Conservation (phyloP, 2,329 filamentous ascomycete genomes). For the Stachybotrys chlorohalonatus region DNA sequence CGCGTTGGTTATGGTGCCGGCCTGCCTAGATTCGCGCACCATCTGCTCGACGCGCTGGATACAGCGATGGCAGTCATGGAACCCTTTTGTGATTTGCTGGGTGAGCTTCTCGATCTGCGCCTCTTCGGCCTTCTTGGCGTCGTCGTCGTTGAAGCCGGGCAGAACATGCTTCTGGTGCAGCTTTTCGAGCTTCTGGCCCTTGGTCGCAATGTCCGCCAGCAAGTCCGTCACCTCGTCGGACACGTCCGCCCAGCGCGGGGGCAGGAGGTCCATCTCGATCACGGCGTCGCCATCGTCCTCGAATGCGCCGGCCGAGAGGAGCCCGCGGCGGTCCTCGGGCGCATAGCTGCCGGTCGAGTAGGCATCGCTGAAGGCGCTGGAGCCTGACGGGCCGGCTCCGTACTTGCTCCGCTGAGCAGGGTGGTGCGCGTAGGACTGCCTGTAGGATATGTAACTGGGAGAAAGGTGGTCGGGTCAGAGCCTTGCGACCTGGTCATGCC, state of each 20-base stretch:
- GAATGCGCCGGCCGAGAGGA: slow-evolving; percentile 72
- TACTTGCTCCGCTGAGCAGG: slow-evolving; percentile 77
- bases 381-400: slow-evolving; percentile 36
- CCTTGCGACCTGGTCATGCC: slow-evolving; percentile 5
- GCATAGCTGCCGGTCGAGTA: slow-evolving; percentile 40
- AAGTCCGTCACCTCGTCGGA: slow-evolving; percentile 87
- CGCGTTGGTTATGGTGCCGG: slow-evolving; percentile 64
- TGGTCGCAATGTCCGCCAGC: slow-evolving; percentile 69
- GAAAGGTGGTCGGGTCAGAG: neutral
- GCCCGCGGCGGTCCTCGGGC: slow-evolving; percentile 57
- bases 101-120: slow-evolving; percentile 83
- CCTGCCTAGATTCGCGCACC: slow-evolving; percentile 69
- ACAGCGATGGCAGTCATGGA: slow-evolving; percentile 81
- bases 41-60: slow-evolving; percentile 84
- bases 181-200: slow-evolving; percentile 79
- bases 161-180: slow-evolving; percentile 96
- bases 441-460: slow-evolving; percentile 90
- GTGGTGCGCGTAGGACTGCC: slow-evolving; percentile 95
- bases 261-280: slow-evolving; percentile 96
- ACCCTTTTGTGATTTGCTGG: slow-evolving; percentile 78
- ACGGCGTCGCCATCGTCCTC: slow-evolving; percentile 85
- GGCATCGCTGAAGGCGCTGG: slow-evolving; percentile 49
- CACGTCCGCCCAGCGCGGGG: slow-evolving; percentile 90
- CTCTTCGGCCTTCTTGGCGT: slow-evolving; percentile 79
- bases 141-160: slow-evolving; percentile 93